Evolutionary conservation across 2,329 filamentous ascomycete genomes (phyloP).

Genomic region (Apiospora malaysiana): DNA sequence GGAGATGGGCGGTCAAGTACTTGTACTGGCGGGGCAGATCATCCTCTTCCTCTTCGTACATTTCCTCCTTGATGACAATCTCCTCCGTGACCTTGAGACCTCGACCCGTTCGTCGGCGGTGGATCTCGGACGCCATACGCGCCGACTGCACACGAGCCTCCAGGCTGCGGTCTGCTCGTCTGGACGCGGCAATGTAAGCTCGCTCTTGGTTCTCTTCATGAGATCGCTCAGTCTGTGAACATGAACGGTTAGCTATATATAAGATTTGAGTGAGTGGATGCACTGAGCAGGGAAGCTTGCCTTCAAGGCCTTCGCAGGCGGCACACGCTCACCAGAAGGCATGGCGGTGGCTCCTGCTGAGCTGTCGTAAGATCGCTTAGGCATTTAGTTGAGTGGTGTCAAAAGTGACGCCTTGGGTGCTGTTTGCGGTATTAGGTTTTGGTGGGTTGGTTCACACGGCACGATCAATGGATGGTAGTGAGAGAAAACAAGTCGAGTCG

Average conservation of each 20-base stretch:
- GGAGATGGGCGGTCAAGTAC: slow-evolving; percentile 65
- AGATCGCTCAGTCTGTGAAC: slow-evolving; percentile 69
- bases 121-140: slow-evolving; percentile 85
- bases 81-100: slow-evolving; percentile 81
- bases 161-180: slow-evolving; percentile 83
- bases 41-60: slow-evolving; percentile 96
- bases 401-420: neutral
- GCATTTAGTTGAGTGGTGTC: slow-evolving; percentile 37
- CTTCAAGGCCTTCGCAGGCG: slow-evolving; percentile 44
- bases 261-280: too few relatives aligned
- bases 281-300: slow-evolving; percentile 28
- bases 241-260: neutral
- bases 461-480: neutral
- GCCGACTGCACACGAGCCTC: slow-evolving; percentile 91
- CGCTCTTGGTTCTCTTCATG: slow-evolving; percentile 85
- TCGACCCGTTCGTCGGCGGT: slow-evolving; percentile 86
- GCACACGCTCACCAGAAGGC: slow-evolving; percentile 38
- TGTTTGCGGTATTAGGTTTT: neutral
- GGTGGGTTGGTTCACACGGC: neutral
- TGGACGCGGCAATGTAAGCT: slow-evolving; percentile 90
- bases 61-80: slow-evolving; percentile 88
- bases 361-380: slow-evolving; percentile 45
- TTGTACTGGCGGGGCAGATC: slow-evolving; percentile 73
- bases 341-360: slow-evolving; percentile 36
- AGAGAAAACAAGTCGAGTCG: neutral